These are phyloP conservation scores for Wickerhamomyces sp. DNA, from an alignment of 1,139 yeast species.

Conservation along the genomic window DNA sequence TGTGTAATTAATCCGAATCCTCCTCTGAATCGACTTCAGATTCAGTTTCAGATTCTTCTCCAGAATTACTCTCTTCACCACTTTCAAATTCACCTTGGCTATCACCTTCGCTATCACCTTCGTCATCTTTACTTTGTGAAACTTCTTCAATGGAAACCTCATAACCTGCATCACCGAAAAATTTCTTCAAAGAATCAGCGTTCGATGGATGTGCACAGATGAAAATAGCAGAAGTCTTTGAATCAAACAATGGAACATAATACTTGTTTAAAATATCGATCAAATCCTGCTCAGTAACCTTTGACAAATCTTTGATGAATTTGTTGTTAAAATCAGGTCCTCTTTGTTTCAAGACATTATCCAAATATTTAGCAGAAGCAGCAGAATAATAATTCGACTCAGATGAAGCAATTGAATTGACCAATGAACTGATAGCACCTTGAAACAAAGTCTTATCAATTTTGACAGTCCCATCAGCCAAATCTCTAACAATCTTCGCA, in stretches of 20 bases:
- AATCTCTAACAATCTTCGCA: constrained; percentile 57
- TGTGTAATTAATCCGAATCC: no score
- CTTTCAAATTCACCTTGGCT: constrained; percentile 10
- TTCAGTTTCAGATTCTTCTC: constrained; percentile 6
- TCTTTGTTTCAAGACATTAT: constrained; percentile 59
- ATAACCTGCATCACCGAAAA: constrained; percentile 55
- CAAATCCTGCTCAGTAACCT: constrained; percentile 55
- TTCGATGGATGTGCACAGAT: constrained; percentile 71
- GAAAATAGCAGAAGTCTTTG: constrained; percentile 54
- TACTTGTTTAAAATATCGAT: constrained; percentile 51
- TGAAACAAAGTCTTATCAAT: constrained; percentile 59
- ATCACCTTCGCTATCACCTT: constrained; percentile 21
- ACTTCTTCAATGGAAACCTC: constrained; percentile 53
- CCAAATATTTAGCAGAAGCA: constrained; percentile 60
- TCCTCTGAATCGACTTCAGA: constrained; percentile 8
- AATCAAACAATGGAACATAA: constrained; percentile 56
- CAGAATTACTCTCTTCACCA: constrained; percentile 5
- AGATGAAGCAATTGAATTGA: constrained; percentile 60
- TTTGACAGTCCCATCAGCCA: constrained; percentile 44
- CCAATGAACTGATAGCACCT: constrained; percentile 72
- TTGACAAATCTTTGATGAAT: constrained; percentile 43
- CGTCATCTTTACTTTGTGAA: constrained; percentile 30
- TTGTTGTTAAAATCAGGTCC: constrained; percentile 58
- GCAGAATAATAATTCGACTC: constrained; percentile 61
- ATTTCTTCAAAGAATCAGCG: constrained; percentile 39